Evolutionary conservation across 352 stramenopile genomes (phyloP).

Genomic region (Phytophthora quininea): DNA sequence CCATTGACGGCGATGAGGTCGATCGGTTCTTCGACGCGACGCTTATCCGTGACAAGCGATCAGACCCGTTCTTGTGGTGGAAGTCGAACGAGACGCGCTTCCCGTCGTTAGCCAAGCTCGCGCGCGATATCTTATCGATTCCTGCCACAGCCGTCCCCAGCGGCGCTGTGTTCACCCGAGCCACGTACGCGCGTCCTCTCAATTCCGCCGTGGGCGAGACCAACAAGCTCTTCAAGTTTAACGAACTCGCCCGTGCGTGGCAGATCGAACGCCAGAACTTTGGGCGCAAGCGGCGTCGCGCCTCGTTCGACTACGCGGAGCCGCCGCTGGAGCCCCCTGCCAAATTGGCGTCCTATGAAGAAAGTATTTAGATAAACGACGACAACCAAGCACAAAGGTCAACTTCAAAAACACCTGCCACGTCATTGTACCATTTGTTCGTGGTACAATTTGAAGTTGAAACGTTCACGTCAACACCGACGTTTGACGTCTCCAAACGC

Average conservation of each 20-base stretch:
- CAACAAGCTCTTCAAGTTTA: conserved; percentile 82
- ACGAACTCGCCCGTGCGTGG: conserved; percentile 72
- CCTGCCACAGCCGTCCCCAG: conserved; percentile 71
- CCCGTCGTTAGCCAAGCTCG: conserved; percentile 69
- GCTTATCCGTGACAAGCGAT: conserved; percentile 80
- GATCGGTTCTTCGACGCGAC: conserved; percentile 86
- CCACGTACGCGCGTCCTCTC: conserved; percentile 61
- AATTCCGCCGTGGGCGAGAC: conserved; percentile 65
- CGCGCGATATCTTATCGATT: conserved; percentile 78
- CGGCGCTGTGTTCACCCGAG: conserved; percentile 73
- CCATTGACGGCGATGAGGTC: conserved; percentile 79
- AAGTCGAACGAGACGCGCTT: conserved; percentile 86
- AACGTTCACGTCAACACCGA: conserved; percentile 35
- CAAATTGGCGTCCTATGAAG: conserved; percentile 82
- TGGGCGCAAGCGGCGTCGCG: conserved; percentile 70
- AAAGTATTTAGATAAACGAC: conserved; percentile 84
- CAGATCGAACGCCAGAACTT: conserved; percentile 83
- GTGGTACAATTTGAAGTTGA: not conserved
- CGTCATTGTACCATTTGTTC: not conserved
- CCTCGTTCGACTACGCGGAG: conserved; percentile 83
- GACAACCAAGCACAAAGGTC: conserved; percentile 34
- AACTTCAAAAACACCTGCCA: not conserved
- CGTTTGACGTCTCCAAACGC: conserved; percentile 2
- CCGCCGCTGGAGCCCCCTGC: conserved; percentile 53
- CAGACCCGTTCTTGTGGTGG: conserved; percentile 83